Evolutionary conservation across 2,329 filamentous ascomycete species (phyloP).

Genomic region (Lasiodiplodia sp.): DNA sequence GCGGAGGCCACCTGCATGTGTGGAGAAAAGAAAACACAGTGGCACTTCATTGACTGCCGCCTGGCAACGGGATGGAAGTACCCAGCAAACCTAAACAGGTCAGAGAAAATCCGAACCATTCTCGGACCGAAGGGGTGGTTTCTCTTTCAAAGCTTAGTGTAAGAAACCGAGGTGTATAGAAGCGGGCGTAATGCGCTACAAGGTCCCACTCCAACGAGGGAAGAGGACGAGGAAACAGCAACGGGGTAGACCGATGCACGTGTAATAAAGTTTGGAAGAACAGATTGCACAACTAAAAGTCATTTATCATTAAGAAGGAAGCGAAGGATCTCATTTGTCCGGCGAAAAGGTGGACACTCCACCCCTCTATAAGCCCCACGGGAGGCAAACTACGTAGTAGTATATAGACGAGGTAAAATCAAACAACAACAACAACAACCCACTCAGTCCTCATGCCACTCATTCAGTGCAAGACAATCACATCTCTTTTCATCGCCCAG

Average conservation of each 20-base stretch:
- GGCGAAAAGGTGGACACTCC: constrained; percentile 5
- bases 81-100: not conserved
- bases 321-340: not conserved
- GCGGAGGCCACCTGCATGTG: not conserved
- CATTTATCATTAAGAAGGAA: constrained; percentile 2
- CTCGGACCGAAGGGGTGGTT: constrained; percentile 11
- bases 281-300: not conserved
- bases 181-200: constrained; percentile 12
- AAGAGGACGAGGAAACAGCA: not conserved
- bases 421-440: too few relatives aligned
- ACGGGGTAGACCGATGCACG: not conserved
- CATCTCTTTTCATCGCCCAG: too few relatives aligned
- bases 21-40: constrained; percentile 4
- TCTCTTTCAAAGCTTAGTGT: constrained; percentile 3
- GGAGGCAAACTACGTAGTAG: constrained; percentile 5
- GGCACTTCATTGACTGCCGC: constrained; percentile 16
- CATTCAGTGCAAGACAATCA: too few relatives aligned
- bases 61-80: not conserved
- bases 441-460: not conserved
- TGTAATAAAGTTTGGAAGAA: not conserved
- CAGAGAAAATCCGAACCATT: not conserved
- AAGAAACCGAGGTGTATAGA: constrained; percentile 3
- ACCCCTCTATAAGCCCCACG: constrained; percentile 1
- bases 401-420: too few relatives aligned
- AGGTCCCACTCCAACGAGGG: not conserved